Percentiles rank a stretch among this genome's conserved stretches.
Evolutionary conservation across 768 basidiomycete genomes (phyloP).

Genomic region (Dioszegia crocea): DNA sequence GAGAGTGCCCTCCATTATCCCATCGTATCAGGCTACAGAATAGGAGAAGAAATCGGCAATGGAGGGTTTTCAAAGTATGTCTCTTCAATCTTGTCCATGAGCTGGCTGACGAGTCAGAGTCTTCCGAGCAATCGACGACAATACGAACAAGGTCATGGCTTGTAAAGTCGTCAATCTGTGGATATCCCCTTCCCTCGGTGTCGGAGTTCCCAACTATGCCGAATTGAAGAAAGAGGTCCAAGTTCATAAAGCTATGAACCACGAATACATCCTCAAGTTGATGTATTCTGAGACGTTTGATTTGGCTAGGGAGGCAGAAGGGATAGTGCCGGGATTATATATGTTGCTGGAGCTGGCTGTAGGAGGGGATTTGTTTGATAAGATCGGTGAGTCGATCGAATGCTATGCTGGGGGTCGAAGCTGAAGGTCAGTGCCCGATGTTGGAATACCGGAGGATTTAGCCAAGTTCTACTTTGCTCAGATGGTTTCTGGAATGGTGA

Average conservation of each 20-base stretch:
- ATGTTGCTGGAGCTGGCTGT: slow-evolving; percentile 88
- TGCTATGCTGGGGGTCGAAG: neutral
- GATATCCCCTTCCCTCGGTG: slow-evolving; percentile 25
- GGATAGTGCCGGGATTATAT: slow-evolving; percentile 76
- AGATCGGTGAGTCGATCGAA: slow-evolving; percentile 68
- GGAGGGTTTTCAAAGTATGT: slow-evolving; percentile 81
- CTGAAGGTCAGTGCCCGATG: slow-evolving; percentile 69
- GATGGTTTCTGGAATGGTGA: slow-evolving; percentile 73
- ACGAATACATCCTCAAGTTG: slow-evolving; percentile 76
- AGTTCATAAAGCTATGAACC: slow-evolving; percentile 69
- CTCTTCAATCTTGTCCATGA: neutral
- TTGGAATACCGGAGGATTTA: slow-evolving; percentile 77
- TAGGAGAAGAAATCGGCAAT: slow-evolving; percentile 74
- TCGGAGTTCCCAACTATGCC: slow-evolving; percentile 61
- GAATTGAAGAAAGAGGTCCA: slow-evolving; percentile 86
- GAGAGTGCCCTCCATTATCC: slow-evolving; percentile 20
- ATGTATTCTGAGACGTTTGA: slow-evolving; percentile 73
- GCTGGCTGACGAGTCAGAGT: slow-evolving; percentile 60
- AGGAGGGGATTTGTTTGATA: slow-evolving; percentile 96
- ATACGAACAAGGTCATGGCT: slow-evolving; percentile 61
- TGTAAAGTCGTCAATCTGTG: slow-evolving; percentile 72
- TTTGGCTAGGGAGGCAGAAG: slow-evolving; percentile 45
- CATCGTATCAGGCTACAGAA: slow-evolving; percentile 58
- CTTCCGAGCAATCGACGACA: slow-evolving; percentile 71
- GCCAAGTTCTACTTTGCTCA: slow-evolving; percentile 89